Evolutionary conservation across 495 filamentous ascomycete genomes (phyloP), one percentile per base, ranked within the genome.

Genomic region (Astrothelium macrocarpum): DNA sequence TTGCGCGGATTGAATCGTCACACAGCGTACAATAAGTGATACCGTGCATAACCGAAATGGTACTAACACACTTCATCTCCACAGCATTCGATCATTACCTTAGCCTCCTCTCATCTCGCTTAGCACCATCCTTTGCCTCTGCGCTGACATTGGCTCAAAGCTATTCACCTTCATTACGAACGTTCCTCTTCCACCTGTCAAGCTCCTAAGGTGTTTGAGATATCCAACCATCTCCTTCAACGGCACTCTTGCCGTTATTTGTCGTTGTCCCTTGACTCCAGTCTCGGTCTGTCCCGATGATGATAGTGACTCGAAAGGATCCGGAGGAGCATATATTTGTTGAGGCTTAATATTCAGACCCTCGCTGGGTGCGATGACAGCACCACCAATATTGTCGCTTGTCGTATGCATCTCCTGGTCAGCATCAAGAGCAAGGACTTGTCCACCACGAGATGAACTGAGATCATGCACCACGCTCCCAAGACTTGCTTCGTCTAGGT

Each of bases 201-300:
- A 75, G 73, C 88, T 90, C 45, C 95, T 78, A 71, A 99, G 76
- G 73, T 95, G 89, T 74, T 88, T 91, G 69, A 97, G 75, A 76
- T 99, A 99, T 34, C 93, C 91, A 59, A 97, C 88, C 92, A 97
- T 97, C 74, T 97, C 93, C 73, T 91, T 92, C 62, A 97, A 76
- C 46, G 95, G 95, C 32, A 97, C 91, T 65, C 87, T 84, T 2
- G 91, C 95, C 4, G 83, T 82, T 64, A 99, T 89, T 5, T 79
- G 87, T 59, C 85, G 76, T 58, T 81, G 81, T 10, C 76, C 36
- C 2, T 12, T 29, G 7, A 29, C 25, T 5, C 25, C 25, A 29
- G 9, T 29, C 9, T 29, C 49, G 9, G 20, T 16, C 25, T 28
- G 20, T 28, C 25, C 25, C 11, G 20, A 0, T 3, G 49, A n/a